A percentile compares a stretch with the other conserved stretches of the same genome.
Conservation (phyloP, 257 asterid species). For the Handroanthus guayacan region DNA sequence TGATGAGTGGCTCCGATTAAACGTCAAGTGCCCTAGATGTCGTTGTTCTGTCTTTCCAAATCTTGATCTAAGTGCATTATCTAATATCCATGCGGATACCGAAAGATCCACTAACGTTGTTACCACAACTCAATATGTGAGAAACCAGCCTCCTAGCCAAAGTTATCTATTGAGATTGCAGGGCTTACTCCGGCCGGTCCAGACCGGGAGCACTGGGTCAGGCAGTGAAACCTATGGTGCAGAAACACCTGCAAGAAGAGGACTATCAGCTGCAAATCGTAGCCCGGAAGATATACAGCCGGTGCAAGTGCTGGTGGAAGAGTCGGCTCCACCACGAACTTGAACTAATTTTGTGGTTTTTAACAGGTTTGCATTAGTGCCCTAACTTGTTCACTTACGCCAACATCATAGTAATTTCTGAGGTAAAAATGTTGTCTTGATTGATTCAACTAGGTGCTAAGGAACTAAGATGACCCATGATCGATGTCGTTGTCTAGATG, state of each 20-base stretch:
- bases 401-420: background rate
- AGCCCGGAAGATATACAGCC: constrained; percentile 34
- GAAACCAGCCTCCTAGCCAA: constrained; percentile 63
- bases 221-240: constrained; percentile 39
- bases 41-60: constrained; percentile 78
- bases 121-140: constrained; percentile 49
- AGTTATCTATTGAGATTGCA: constrained; percentile 64
- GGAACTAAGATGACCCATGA: background rate
- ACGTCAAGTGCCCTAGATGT: constrained; percentile 77
- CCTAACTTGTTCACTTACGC: background rate
- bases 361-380: background rate
- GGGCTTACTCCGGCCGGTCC: constrained; percentile 63
- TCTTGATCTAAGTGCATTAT: constrained; percentile 68
- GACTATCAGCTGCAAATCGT: constrained; percentile 12
- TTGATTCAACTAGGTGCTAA: background rate
- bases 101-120: constrained; percentile 47
- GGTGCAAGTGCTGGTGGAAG: constrained; percentile 50
- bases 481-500: background rate
- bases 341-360: constrained; percentile 15
- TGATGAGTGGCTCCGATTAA: constrained; percentile 78
- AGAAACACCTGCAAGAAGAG: constrained; percentile 46
- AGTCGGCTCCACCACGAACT: constrained; percentile 33
- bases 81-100: constrained; percentile 59
- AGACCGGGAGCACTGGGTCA: constrained; percentile 45
- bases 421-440: background rate